phyloP scores from a whole-genome alignment of 345 rosid species.

The Aegle marmelos region DNA sequence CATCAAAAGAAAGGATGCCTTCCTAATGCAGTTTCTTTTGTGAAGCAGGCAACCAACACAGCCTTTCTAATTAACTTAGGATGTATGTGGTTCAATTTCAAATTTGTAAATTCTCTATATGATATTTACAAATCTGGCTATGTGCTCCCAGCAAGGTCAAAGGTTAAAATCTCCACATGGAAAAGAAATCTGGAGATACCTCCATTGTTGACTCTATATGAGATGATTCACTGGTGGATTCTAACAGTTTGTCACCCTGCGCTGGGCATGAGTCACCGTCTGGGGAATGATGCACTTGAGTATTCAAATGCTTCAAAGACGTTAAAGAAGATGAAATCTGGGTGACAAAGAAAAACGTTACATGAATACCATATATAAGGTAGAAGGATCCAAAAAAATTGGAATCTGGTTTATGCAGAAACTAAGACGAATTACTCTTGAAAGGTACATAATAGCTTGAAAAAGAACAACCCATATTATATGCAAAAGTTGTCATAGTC shows the following conservation, averaged over 20 bases:
- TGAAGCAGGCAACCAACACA: neutral
- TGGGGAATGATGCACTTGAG: constrained; percentile 30
- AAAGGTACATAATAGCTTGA: neutral
- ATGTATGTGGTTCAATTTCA: neutral
- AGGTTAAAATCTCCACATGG: constrained; percentile 6
- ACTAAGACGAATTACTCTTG: neutral
- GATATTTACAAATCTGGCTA: no score
- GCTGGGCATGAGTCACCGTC: constrained; percentile 29
- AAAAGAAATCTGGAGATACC: constrained; percentile 33
- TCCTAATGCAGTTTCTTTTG: neutral
- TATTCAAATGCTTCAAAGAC: constrained; percentile 40
- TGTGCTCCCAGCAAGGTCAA: neutral
- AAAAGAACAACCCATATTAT: neutral
- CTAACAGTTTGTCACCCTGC: constrained; percentile 28
- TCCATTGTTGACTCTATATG: constrained; percentile 31
- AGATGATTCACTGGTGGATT: constrained; percentile 44
- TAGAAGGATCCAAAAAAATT: neutral
- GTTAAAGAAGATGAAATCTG: constrained; percentile 43
- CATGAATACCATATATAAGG: neutral
- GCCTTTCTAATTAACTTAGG: neutral
- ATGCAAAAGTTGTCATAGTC: neutral
- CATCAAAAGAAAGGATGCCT: neutral
- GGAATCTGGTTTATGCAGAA: neutral
- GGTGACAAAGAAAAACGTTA: constrained; percentile 13
- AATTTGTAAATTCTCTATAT: neutral